Evolutionary conservation across 257 asterid genomes (phyloP).

Genomic region (Anisodus tanguticus): DNA sequence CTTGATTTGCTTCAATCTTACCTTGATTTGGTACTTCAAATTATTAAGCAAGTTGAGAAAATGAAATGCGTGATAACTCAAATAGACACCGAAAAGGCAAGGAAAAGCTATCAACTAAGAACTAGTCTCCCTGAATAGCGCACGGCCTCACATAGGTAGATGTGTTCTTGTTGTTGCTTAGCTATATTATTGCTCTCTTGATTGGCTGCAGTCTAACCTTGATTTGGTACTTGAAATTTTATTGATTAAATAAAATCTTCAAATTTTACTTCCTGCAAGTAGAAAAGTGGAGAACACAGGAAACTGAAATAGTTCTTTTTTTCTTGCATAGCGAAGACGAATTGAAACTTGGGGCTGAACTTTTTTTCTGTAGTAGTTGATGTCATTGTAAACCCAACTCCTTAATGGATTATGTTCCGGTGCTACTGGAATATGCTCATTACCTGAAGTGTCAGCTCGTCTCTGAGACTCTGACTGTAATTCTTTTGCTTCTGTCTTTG

Average conservation of each 20-base stretch:
- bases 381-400: not conserved
- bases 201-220: not conserved
- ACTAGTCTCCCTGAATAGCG: not conserved
- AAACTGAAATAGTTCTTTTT: not conserved
- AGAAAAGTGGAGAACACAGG: not conserved
- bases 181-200: not conserved
- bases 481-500: not conserved
- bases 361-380: not conserved
- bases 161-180: not conserved
- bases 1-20: not conserved
- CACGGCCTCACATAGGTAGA: not conserved
- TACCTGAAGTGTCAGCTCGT: not conserved
- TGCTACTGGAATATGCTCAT: not conserved
- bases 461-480: not conserved
- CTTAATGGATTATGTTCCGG: not conserved
- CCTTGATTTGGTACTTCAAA: not conserved
- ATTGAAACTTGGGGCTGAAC: not conserved
- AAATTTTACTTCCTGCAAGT: not conserved
- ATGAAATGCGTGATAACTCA: not conserved
- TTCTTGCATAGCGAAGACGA: not conserved
- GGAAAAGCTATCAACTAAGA: not conserved
- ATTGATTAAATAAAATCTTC: not conserved
- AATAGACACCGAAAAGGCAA: not conserved
- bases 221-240: not conserved
- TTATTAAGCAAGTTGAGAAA: not conserved